Evolutionary conservation across 202 grass and related monocot genomes (phyloP).

Genomic region (Schoenoplectus triqueter): DNA sequence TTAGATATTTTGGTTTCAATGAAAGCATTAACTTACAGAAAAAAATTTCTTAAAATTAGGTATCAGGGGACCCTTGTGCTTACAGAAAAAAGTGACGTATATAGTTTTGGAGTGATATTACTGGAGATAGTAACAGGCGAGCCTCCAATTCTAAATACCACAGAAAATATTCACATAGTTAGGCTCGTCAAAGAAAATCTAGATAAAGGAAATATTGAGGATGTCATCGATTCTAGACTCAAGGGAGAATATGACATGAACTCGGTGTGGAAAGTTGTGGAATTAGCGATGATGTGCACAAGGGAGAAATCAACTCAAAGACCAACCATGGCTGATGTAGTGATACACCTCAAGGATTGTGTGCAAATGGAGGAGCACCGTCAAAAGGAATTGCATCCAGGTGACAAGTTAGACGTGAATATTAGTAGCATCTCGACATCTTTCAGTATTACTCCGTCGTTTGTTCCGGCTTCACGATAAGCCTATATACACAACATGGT

Average conservation of each 20-base stretch:
- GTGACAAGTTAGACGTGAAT: not conserved
- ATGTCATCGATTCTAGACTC: constrained; percentile 28
- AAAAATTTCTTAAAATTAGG: constrained; percentile 21
- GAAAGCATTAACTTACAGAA: too few species aligned
- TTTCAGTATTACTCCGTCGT: not conserved
- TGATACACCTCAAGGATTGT: constrained; percentile 28
- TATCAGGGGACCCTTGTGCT: not conserved
- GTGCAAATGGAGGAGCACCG: not conserved
- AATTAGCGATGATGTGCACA: constrained; percentile 34
- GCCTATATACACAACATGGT: not conserved
- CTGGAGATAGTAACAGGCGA: constrained; percentile 46
- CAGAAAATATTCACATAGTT: not conserved
- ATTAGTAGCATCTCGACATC: not conserved
- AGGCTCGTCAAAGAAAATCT: constrained; percentile 12
- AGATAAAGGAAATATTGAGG: constrained; percentile 16
- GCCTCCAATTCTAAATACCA: constrained; percentile 6
- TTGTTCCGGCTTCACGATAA: constrained; percentile 5
- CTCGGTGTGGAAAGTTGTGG: constrained; percentile 29
- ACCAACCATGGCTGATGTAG: constrained; percentile 36
- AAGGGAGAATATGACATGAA: constrained; percentile 16
- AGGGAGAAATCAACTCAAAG: not conserved
- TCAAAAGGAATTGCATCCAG: not conserved
- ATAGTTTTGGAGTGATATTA: constrained; percentile 48
- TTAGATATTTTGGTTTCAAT: not conserved
- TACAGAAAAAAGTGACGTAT: constrained; percentile 45